These are phyloP conservation scores for Aaosphaeria pasadenensis DNA, from an alignment of 2,329 filamentous ascomycete genomes.

Conservation along the genomic window DNA sequence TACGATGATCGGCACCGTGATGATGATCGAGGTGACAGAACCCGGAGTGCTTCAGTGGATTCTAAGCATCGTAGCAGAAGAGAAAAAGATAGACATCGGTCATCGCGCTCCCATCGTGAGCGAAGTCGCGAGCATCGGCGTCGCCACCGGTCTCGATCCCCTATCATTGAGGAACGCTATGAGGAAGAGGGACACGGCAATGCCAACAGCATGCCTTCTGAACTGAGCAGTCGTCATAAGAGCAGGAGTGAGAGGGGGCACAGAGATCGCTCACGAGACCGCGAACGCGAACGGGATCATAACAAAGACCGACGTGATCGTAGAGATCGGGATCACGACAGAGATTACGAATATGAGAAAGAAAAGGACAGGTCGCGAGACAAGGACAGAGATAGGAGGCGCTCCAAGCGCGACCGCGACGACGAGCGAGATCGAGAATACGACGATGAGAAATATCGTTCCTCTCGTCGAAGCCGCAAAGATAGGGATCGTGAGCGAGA, in stretches of 20 bases:
- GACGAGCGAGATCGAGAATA: constrained; percentile 36
- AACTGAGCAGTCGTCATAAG: constrained; percentile 33
- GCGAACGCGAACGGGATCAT: constrained; percentile 38
- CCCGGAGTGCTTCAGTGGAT: constrained; percentile 64
- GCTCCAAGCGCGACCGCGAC: constrained; percentile 49
- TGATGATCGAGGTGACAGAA: constrained; percentile 52
- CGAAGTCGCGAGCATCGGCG: constrained; percentile 44
- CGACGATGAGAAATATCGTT: constrained; percentile 41
- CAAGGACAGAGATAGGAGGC: constrained; percentile 44
- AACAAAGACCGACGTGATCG: constrained; percentile 50
- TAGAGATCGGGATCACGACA: constrained; percentile 51
- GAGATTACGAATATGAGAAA: constrained; percentile 37
- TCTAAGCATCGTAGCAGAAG: constrained; percentile 57
- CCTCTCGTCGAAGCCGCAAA: constrained; percentile 41
- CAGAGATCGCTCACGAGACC: constrained; percentile 29
- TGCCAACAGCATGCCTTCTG: constrained; percentile 19
- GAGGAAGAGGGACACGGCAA: constrained; percentile 28
- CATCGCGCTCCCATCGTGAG: constrained; percentile 47
- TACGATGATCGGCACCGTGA: constrained; percentile 27
- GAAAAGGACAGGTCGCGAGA: constrained; percentile 38
- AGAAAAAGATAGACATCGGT: constrained; percentile 39
- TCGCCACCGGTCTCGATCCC: constrained; percentile 40
- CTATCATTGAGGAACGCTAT: constrained; percentile 22
- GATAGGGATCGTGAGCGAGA: constrained; percentile 40
- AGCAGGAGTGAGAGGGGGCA: constrained; percentile 35